Base-by-base conservation (phyloP, 1,139 yeast species). In the Geotrichum histeridarum region DNA sequence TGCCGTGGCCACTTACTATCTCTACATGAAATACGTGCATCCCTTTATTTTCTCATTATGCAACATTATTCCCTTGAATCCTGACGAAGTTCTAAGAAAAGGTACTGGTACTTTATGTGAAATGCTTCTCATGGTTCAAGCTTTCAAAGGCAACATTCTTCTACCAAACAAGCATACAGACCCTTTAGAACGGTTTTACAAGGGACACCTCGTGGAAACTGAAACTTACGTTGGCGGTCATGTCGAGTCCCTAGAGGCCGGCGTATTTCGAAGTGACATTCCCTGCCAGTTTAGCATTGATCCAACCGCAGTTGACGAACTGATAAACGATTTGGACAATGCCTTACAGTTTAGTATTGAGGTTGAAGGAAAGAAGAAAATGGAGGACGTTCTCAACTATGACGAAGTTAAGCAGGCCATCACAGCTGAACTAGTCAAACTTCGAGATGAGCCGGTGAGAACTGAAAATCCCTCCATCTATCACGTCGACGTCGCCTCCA, bases 171-270 rank as follows among this genome's bases (percentile, higher is more conserved):
- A 94, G 70, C 95, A 94, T 65, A 78, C 83, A 7, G 99, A 93
- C 61, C 96, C 98, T 0, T 77, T 86, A 18, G 98, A 93, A 68
- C 74, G 97, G 61, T 93, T 93, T 67, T 93, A 89, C 68, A 86
- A 93, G 62, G 99, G 99, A 1, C 99, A 94, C 70, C 72, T 94
- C 54, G 70, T 94, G 39, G 98, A 91, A 65, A 86, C 96, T 1
- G 99, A 94, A 70, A 94, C 99, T 0, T 94, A 94, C 67, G 99
- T 94, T 18, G 99, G 99, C 59, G 99, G 99, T 1, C 99, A 94
- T 64, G 99, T 94, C 41, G 99, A 94, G 70, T 87, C 97, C 2
- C 73, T 94, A 55, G 99, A 94, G 69, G 97, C 99, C 5, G 99
- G 99, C 55, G 99, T 94, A 1, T 94, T 94, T 67, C 76, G 99